Evolutionary conservation across 148 eudicot species (phyloP), one percentile per base, ranked within the genome.

Genomic region (Cornus controversa): DNA sequence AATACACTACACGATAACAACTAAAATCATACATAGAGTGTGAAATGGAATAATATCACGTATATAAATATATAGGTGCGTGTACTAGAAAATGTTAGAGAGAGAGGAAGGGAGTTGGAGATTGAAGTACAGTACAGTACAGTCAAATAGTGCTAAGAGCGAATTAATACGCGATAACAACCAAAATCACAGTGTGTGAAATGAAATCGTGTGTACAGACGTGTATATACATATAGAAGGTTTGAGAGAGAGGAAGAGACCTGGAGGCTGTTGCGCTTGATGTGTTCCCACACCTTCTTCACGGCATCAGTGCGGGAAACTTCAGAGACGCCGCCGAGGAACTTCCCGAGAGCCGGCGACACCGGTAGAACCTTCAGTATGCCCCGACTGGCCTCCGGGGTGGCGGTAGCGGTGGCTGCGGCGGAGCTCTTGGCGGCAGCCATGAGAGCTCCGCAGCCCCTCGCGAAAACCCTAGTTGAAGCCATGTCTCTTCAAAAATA

Each of bases 201-300:
- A n/a, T n/a, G n/a, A n/a, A n/a, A n/a, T n/a, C n/a, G n/a, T n/a
- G n/a, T n/a, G n/a, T n/a, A n/a, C n/a, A n/a, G n/a, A n/a, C n/a
- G n/a, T 31, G 4, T 31, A 31, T 31, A 31, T 5, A 31, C 34
- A 5, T 31, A 31, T 5, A 31, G 4, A 31, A 31, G 34, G 34
- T 31, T 0, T 31, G 34, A 31, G 34, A 31, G 34, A 31, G 11
- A 15, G 0, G 14, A 18, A 27, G 1, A 1, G 50, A 90, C 94
- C 94, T 89, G 94, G 57, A 90, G 92, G 22, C 82, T 79, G 66
- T 89, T 67, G 14, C 62, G 65, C 80, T 87, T 90, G 77, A 89
- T 82, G 71, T 90, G 63, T 1, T 77, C 89, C 94, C 94, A 90
- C 23, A 88, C 72, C 69, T 84, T 84, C 76, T 90, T 89, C 22